Conservation (phyloP, 345 rosid genomes). For the Gossypium anomalum region DNA sequence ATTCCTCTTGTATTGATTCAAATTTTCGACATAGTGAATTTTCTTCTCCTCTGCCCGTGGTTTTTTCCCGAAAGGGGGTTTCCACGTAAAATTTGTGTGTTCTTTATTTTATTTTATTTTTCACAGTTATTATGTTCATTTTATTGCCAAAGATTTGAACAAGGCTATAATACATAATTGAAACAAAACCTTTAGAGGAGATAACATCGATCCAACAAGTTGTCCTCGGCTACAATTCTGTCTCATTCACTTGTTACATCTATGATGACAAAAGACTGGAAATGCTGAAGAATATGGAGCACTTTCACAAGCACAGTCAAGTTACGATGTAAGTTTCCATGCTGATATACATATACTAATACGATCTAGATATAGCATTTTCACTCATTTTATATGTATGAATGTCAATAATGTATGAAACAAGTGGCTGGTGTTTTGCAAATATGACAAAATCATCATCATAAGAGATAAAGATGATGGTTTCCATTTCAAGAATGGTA, state of each 20-base stretch:
- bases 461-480: too few species aligned
- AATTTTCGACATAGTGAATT: too few species aligned
- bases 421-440: too few species aligned
- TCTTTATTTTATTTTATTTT: too few species aligned
- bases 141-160: too few species aligned
- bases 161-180: neutral
- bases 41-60: too few species aligned
- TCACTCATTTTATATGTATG: neutral
- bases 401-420: neutral
- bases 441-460: neutral
- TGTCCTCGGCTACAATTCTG: conserved; percentile 36
- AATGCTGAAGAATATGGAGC: neutral
- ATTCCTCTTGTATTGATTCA: too few species aligned
- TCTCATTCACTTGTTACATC: conserved; percentile 33
- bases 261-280: conserved; percentile 16
- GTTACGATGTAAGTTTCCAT: neutral
- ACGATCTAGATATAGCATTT: neutral
- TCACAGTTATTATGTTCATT: neutral
- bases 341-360: too few species aligned
- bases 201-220: conserved; percentile 27
- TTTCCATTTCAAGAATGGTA: neutral
- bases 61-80: too few species aligned
- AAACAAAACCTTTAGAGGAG: neutral
- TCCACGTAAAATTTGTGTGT: too few species aligned
- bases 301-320: too few species aligned